phyloP scores from a whole-genome alignment of 164 flowering plant genomes.

The Warburgia ugandensis region DNA sequence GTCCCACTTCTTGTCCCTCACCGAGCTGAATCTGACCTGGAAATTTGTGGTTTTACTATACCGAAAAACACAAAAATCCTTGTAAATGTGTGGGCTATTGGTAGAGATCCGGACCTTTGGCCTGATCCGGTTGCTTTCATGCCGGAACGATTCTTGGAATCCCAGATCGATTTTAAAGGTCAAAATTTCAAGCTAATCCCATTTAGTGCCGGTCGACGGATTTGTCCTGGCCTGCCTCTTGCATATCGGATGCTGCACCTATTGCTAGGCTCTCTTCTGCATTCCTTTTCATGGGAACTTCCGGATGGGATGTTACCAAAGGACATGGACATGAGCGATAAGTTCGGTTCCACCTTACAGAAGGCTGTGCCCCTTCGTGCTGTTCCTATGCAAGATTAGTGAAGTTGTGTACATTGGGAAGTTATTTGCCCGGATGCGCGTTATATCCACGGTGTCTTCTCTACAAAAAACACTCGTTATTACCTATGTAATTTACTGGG shows the following conservation, averaged over 20 bases:
- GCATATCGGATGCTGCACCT: conserved; percentile 11
- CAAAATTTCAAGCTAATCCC: conserved; percentile 6
- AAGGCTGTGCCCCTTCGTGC: conserved; percentile 22
- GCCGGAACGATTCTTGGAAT: conserved; percentile 30
- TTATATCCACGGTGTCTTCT: too few species aligned
- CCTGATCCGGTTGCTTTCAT: conserved; percentile 2
- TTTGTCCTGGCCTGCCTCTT: conserved; percentile 10
- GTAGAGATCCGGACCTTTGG: conserved; percentile 1
- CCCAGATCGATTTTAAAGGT: background rate
- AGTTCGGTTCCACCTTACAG: conserved; percentile 18
- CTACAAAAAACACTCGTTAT: too few species aligned
- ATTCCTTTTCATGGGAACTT: conserved; percentile 23
- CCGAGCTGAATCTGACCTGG: background rate
- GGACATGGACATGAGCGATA: conserved; percentile 19
- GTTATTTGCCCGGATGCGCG: too few species aligned
- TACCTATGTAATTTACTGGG: too few species aligned
- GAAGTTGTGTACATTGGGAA: too few species aligned
- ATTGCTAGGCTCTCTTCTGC: conserved; percentile 17
- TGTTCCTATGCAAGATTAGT: conserved; percentile 9
- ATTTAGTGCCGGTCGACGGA: conserved; percentile 16
- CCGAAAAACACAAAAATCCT: background rate
- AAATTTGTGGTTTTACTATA: background rate
- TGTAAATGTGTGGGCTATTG: conserved; percentile 1
- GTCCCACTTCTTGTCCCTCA: conserved; percentile 2
- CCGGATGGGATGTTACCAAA: conserved; percentile 14